Percentiles rank a stretch among this genome's conserved stretches.
Conservation (phyloP, 2,329 filamentous ascomycete species). For the Colletotrichum godetiae region DNA sequence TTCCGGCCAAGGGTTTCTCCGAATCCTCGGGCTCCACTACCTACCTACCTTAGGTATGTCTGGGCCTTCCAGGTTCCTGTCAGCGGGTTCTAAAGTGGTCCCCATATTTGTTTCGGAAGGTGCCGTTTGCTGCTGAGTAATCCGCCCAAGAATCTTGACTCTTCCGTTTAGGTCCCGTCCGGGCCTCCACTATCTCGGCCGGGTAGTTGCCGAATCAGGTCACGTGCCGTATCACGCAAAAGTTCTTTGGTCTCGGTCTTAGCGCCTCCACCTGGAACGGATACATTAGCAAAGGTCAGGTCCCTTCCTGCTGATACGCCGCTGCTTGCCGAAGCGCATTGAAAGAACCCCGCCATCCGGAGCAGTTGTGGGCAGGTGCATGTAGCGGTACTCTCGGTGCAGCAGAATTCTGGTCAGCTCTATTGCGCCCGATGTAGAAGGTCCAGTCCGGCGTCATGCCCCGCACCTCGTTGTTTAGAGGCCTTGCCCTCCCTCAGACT, state of each 20-base stretch:
- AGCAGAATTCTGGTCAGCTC: slow-evolving; percentile 36
- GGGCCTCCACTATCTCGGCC: background rate
- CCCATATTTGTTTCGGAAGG: background rate
- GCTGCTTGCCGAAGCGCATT: slow-evolving; percentile 32
- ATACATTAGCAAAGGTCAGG: slow-evolving; percentile 11
- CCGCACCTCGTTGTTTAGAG: slow-evolving; percentile 54
- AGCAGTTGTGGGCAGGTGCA: slow-evolving; percentile 30
- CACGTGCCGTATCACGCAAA: slow-evolving; percentile 29
- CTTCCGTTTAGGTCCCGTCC: background rate
- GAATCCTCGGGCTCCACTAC: background rate
- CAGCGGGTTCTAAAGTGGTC: too few species aligned
- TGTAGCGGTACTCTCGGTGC: slow-evolving; percentile 20
- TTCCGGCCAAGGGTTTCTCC: slow-evolving; percentile 3
- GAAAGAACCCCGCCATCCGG: slow-evolving; percentile 31
- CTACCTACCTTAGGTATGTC: too few species aligned
- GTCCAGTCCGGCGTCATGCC: slow-evolving; percentile 51
- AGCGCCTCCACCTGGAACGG: slow-evolving; percentile 22
- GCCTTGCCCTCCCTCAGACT: slow-evolving; percentile 31
- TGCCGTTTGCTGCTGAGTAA: slow-evolving; percentile 9
- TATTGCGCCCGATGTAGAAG: slow-evolving; percentile 36
- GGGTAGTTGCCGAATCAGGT: background rate
- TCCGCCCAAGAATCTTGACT: background rate
- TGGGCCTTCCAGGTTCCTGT: background rate
- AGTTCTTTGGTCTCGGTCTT: slow-evolving; percentile 13
- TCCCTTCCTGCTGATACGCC: slow-evolving; percentile 31